phyloP scores from a whole-genome alignment of 2,329 filamentous ascomycete species.

The Dactylellina parvicollis region DNA sequence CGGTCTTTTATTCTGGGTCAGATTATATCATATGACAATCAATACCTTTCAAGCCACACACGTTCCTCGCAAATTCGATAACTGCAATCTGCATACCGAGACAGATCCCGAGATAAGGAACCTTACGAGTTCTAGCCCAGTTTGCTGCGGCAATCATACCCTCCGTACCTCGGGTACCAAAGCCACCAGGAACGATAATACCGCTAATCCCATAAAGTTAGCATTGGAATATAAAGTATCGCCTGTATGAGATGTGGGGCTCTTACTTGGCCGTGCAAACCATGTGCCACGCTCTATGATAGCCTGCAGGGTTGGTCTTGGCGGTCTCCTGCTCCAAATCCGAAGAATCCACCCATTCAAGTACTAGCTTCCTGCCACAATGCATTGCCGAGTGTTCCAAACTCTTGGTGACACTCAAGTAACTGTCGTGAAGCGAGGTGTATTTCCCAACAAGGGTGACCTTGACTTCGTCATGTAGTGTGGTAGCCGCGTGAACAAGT shows the following conservation, averaged over 20 bases:
- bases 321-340: slow-evolving; percentile 77
- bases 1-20: not conserved
- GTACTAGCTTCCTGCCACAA: slow-evolving; percentile 78
- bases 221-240: not conserved
- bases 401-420: slow-evolving; percentile 83
- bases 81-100: slow-evolving; percentile 93
- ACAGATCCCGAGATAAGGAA: slow-evolving; percentile 88
- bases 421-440: slow-evolving; percentile 82
- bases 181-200: slow-evolving; percentile 78
- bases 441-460: slow-evolving; percentile 96
- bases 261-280: slow-evolving; percentile 72
- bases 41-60: slow-evolving; percentile 69
- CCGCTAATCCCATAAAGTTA: slow-evolving; percentile 61
- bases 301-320: slow-evolving; percentile 73
- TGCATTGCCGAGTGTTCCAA: slow-evolving; percentile 92
- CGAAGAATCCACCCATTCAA: slow-evolving; percentile 85
- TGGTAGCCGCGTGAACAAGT: slow-evolving; percentile 74
- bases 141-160: slow-evolving; percentile 90
- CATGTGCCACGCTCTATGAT: slow-evolving; percentile 85
- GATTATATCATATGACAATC: not conserved
- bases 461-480: slow-evolving; percentile 74
- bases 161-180: slow-evolving; percentile 81
- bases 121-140: slow-evolving; percentile 83
- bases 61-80: slow-evolving; percentile 83
- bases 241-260: slow-evolving; percentile 12